phyloP scores from a whole-genome alignment of 208 protist species.

The Hexamita inflata region DNA sequence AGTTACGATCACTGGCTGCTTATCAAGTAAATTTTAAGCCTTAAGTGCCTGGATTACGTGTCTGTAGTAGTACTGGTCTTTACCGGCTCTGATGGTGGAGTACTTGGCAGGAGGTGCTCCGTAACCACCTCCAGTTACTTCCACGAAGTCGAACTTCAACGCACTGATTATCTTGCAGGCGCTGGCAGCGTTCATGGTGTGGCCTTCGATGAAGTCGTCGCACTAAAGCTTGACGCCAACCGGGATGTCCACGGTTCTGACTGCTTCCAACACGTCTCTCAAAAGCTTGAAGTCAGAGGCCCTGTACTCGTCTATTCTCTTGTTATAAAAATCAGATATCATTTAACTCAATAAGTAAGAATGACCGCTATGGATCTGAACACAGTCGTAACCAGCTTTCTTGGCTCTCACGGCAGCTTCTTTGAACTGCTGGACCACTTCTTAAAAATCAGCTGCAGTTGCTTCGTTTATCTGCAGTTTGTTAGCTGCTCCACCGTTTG shows the following conservation, averaged over 20 bases:
- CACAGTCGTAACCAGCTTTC: background rate
- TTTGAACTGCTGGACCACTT: background rate
- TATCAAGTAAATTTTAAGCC: background rate
- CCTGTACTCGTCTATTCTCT: background rate
- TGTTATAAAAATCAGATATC: background rate
- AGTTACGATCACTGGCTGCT: background rate
- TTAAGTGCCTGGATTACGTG: background rate
- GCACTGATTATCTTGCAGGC: background rate
- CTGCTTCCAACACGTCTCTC: background rate
- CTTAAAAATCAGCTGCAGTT: background rate
- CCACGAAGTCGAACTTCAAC: background rate
- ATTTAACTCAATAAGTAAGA: background rate
- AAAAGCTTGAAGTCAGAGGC: background rate
- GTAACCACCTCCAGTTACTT: background rate
- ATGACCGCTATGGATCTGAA: background rate
- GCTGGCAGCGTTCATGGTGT: background rate
- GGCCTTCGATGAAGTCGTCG: background rate
- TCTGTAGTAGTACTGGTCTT: background rate
- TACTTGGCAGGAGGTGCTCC: background rate
- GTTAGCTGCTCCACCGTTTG: background rate
- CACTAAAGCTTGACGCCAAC: background rate
- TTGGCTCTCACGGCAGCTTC: background rate
- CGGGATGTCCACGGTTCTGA: background rate
- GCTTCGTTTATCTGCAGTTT: background rate
- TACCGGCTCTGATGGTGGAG: background rate